phyloP scores from a whole-genome alignment of 169 alveolate species.

The Cryptosporidium felis region DNA sequence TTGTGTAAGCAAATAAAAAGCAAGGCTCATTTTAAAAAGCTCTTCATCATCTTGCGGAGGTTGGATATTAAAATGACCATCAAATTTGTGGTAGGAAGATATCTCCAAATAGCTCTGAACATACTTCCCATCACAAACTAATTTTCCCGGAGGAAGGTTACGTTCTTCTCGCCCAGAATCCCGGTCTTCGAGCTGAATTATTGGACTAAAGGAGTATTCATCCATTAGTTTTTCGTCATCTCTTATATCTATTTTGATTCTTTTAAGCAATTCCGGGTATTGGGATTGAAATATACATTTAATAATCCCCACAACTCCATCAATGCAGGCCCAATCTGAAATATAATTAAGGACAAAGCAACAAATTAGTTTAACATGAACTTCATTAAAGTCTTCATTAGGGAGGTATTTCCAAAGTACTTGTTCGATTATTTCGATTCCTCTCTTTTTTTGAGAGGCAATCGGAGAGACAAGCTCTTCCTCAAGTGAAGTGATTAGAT shows the following conservation, averaged over 20 bases:
- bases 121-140: not conserved
- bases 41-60: conserved; percentile 30
- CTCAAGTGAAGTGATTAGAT: conserved; percentile 9
- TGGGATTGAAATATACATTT: conserved; percentile 6
- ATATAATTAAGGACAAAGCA: conserved; percentile 56
- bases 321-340: conserved; percentile 64
- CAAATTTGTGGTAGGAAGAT: conserved; percentile 48
- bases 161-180: not conserved
- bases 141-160: conserved; percentile 9
- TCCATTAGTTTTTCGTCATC: conserved; percentile 43
- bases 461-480: conserved; percentile 41
- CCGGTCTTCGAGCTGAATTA: not conserved
- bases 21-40: conserved; percentile 18
- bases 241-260: conserved; percentile 7
- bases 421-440: conserved; percentile 18
- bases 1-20: conserved; percentile 46
- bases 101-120: conserved; percentile 12
- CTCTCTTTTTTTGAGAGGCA: conserved; percentile 40
- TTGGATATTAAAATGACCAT: not conserved
- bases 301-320: conserved; percentile 30
- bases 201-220: conserved; percentile 41
- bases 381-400: conserved; percentile 5
- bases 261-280: not conserved
- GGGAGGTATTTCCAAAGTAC: conserved; percentile 23
- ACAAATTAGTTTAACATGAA: conserved; percentile 18